Base-by-base conservation (phyloP, 345 rosid genomes). In the Linum usitatissimum region DNA sequence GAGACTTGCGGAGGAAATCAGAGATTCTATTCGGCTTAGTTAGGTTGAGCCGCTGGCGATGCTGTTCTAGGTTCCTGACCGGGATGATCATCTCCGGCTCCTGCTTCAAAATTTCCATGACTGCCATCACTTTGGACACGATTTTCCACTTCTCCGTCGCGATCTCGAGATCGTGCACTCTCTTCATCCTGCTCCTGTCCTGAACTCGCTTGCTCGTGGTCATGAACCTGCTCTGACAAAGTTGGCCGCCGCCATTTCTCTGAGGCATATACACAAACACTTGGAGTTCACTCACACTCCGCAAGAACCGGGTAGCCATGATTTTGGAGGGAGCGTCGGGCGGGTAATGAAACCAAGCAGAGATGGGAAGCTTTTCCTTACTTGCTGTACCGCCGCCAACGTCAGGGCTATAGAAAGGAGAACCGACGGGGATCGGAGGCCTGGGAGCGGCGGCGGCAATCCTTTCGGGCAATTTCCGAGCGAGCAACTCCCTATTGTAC, bases 61-160 rank as follows among this genome's bases (percentile, higher is more conserved):
- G 69, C 61, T 74, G 86, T 38, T 81, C 84, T 57, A 88, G 67
- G 13, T 76, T 65, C 75, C 85, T 78, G 20, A 81, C 79, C 0
- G 86, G 82, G 69, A 84, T 71, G 23, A 86, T 77, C 94, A 84
- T 83, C 48, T 91, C 97, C 5, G 71, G 83, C 75, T 91, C 96
- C 30, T 79, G 66, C 83, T 70, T 82, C 64, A 88, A 66, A 42
- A 79, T 60, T 55, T 86, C 96, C 82, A 91, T 77, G 30, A 91
- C 68, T 55, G 88, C 71, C 62, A 78, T 55, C 57, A 86, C 76
- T 76, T 81, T 86, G 0, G 90, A 78, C 38, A 69, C 79, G 64
- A 82, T 77, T 68, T 86, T 88, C 83, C 83, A 82, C 77, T 83
- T 83, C 76, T 91, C 97, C 0, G 84, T 78, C 0, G 67, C 95